Evolutionary conservation across 805 yeast genomes (phyloP).

Genomic region (Candida insectorum): DNA sequence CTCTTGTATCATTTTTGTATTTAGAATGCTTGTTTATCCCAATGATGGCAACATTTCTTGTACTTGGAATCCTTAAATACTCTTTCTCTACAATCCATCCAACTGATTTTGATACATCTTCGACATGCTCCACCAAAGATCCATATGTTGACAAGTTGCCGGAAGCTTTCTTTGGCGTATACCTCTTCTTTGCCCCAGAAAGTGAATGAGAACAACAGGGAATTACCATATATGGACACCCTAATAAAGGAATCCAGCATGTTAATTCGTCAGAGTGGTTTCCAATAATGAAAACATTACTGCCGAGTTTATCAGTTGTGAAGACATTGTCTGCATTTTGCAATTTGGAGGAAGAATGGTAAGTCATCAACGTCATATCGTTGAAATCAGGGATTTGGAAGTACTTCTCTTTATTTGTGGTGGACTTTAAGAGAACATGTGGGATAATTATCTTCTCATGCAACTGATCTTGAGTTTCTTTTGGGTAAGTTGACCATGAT

Average conservation of each 20-base stretch:
- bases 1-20: slow-evolving; percentile 22
- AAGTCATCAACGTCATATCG: slow-evolving; percentile 45
- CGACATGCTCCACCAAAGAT: slow-evolving; percentile 82
- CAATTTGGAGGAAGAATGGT: slow-evolving; percentile 52
- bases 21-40: slow-evolving; percentile 44
- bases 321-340: slow-evolving; percentile 48
- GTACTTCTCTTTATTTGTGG: slow-evolving; percentile 62
- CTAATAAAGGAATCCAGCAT: slow-evolving; percentile 89
- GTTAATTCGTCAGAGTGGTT: slow-evolving; percentile 95
- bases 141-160: slow-evolving; percentile 63
- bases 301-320: slow-evolving; percentile 63
- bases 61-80: slow-evolving; percentile 88
- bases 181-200: slow-evolving; percentile 72
- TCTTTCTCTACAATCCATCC: slow-evolving; percentile 90
- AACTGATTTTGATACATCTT: slow-evolving; percentile 55
- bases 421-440: slow-evolving; percentile 62
- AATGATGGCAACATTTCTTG: slow-evolving; percentile 86
- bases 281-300: slow-evolving; percentile 80
- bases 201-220: slow-evolving; percentile 94
- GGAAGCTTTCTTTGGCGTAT: slow-evolving; percentile 38
- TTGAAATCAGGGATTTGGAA: slow-evolving; percentile 46
- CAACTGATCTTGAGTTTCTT: slow-evolving; percentile 52
- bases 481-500: slow-evolving; percentile 79
- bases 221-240: slow-evolving; percentile 83
- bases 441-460: slow-evolving; percentile 86